phyloP scores from a whole-genome alignment of 2,329 filamentous ascomycete genomes.

The Elsinoe batatas region DNA sequence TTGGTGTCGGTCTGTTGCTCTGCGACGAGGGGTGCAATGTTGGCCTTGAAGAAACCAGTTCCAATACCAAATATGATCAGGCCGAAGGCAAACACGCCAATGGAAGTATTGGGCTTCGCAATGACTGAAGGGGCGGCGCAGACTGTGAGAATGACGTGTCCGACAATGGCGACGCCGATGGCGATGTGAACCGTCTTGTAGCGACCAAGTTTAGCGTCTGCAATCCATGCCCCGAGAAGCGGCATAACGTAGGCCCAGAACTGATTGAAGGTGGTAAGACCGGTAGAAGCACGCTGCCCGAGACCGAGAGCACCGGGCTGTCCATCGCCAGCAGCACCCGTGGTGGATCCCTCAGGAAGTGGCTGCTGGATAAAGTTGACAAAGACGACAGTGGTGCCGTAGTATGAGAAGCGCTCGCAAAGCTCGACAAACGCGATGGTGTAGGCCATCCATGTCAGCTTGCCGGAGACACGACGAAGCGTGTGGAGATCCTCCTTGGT shows the following conservation, averaged over 20 bases:
- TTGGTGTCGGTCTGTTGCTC: slow-evolving; percentile 37
- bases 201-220: slow-evolving; percentile 60
- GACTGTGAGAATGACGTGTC: slow-evolving; percentile 56
- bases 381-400: slow-evolving; percentile 36
- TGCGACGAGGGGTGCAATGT: slow-evolving; percentile 49
- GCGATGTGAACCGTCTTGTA: slow-evolving; percentile 62
- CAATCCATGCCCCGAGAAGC: slow-evolving; percentile 40
- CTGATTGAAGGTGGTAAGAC: slow-evolving; percentile 39
- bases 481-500: slow-evolving; percentile 34
- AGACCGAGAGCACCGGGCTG: slow-evolving; percentile 32
- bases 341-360: slow-evolving; percentile 28
- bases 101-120: slow-evolving; percentile 43
- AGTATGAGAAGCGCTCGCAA: slow-evolving; percentile 38
- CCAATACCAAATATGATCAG: slow-evolving; percentile 63
- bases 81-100: slow-evolving; percentile 54
- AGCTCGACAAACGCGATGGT: slow-evolving; percentile 41
- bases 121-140: slow-evolving; percentile 57
- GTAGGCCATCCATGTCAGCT: slow-evolving; percentile 37
- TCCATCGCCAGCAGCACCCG: slow-evolving; percentile 29
- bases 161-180: slow-evolving; percentile 52
- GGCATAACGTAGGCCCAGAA: slow-evolving; percentile 42
- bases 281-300: slow-evolving; percentile 35
- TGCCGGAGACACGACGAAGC: slow-evolving; percentile 38
- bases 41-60: slow-evolving; percentile 73
- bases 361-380: slow-evolving; percentile 39